Evolutionary conservation across 345 rosid species (phyloP).

Genomic region (Hibiscus tridactylites): DNA sequence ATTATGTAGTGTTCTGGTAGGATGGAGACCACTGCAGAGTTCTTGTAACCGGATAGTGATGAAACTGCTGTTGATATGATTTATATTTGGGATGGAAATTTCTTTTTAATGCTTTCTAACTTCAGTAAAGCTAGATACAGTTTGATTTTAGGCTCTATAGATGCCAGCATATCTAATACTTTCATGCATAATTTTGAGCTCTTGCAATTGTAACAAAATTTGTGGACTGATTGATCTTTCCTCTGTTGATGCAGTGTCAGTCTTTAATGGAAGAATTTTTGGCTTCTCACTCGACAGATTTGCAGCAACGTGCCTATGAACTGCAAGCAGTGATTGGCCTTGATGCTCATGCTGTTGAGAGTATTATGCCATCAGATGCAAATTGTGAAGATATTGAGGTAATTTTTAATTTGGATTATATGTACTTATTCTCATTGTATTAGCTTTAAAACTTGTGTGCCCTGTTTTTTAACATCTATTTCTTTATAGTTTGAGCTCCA

Average conservation of each 20-base stretch:
- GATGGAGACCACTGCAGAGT: background rate
- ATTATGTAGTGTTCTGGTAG: background rate
- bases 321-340: conserved; percentile 66
- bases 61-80: background rate
- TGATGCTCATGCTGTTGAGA: conserved; percentile 61
- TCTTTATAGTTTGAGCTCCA: background rate
- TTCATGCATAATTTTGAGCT: background rate
- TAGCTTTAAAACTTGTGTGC: background rate
- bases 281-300: conserved; percentile 92
- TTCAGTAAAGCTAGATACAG: background rate
- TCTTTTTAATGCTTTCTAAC: background rate
- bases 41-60: background rate
- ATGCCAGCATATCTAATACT: background rate
- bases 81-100: background rate
- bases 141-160: background rate
- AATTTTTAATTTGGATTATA: background rate
- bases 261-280: conserved; percentile 79
- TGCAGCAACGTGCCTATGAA: conserved; percentile 99
- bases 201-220: background rate
- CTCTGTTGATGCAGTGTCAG: conserved; percentile 62
- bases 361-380: conserved; percentile 75
- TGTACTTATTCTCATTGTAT: background rate
- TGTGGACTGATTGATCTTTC: background rate
- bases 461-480: background rate
- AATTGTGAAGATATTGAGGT: conserved; percentile 98